Percentiles rank a stretch among this genome's conserved stretches.
Evolutionary conservation across 1,284 basidiomycete genomes (phyloP).

Genomic region (Ganoderma boninense): DNA sequence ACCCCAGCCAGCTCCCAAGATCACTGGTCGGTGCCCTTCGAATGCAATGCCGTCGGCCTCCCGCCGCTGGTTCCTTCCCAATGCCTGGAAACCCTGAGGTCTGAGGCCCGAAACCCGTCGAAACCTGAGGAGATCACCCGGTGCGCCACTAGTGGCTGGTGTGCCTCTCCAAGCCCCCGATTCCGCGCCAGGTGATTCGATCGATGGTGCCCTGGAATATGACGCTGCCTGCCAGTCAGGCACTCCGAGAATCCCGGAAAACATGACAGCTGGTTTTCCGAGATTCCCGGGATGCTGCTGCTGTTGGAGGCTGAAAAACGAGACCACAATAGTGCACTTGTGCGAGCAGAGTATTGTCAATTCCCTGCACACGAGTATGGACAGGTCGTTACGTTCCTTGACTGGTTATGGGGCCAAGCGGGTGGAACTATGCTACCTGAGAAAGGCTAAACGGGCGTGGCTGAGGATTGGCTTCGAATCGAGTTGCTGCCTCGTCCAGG

Average conservation of each 20-base stretch:
- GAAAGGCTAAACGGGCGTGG: too few species aligned
- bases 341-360: too few species aligned
- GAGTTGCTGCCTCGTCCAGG: too few species aligned
- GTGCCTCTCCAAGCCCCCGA: background rate
- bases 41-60: background rate
- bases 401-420: background rate
- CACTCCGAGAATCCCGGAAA: background rate
- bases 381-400: background rate
- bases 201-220: background rate
- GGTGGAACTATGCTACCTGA: too few species aligned
- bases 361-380: too few species aligned
- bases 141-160: background rate
- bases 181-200: background rate
- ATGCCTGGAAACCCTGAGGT: background rate
- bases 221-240: background rate
- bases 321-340: background rate
- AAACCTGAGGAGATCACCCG: too few species aligned
- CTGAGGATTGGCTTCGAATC: too few species aligned
- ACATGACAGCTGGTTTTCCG: background rate
- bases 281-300: background rate
- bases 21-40: background rate
- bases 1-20: background rate
- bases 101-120: too few species aligned
- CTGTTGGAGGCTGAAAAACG: background rate
- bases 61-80: background rate